Base-by-base conservation (phyloP, 495 filamentous ascomycete species). In the Penicillium canariense region DNA sequence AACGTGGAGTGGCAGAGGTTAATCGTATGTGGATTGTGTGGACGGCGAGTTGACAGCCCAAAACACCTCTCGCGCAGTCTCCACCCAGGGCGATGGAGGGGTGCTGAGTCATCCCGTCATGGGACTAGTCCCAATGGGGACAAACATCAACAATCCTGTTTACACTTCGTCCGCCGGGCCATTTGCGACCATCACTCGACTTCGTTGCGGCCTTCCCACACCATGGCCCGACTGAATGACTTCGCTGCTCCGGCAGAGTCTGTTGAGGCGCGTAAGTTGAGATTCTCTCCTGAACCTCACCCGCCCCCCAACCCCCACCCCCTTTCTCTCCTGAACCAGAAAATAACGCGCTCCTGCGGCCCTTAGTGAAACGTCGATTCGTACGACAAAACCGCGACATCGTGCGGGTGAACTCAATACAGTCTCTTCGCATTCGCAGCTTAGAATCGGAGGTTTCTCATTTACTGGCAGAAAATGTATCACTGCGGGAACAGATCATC, bases 351-450 rank as follows among this genome's bases (percentile, higher is more conserved):
- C 31, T 45, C 47, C 46, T 52, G 22, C 23, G 9, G 14, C 56
- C 40, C 59, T 48, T 65, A 96, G 91, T 96, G 32, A 92, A 90
- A 66, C 78, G 89, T 59, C 84, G 88, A 65, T 96, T 94, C 65
- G 75, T 96, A 43, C 84, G 93, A 35, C 94, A 98, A 68, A 98
- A 98, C 69, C 85, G 91, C 52, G 94, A 97, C 61, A 91, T 98
- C 54, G 91, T 91, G 42, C 78, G 87, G 64, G 84, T 85, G 56
- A 97, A 98, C 73, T 95, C 95, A 2, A 85, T 84, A 55, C 95
- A 97, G 69, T 92, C 90, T 15, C 77, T 93, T 30, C 88, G 89
- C 55, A 97, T 98, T 59, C 89, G 91, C 51, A 84, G 75, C 46
- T 81, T 97, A 32, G 91, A 97, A 68, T 84, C 84, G 49, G 92